phyloP scores from a whole-genome alignment of 345 rosid species.

The Adansonia digitata region DNA sequence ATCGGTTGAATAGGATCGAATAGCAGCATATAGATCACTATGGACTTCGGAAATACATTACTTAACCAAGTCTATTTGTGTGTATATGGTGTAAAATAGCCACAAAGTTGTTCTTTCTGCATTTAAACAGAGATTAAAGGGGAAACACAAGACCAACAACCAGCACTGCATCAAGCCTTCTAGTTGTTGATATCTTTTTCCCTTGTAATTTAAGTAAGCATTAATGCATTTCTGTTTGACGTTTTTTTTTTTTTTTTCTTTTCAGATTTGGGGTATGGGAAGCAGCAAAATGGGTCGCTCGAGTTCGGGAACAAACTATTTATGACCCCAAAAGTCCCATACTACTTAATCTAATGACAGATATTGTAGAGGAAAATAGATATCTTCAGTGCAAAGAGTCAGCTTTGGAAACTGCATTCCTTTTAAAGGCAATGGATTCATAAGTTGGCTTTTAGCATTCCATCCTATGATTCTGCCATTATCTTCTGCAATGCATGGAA shows the following conservation, averaged over 20 bases:
- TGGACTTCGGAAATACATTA: not conserved
- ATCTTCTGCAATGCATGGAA: not conserved
- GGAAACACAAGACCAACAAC: not conserved
- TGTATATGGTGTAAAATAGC: not conserved
- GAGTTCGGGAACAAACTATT: constrained; percentile 67
- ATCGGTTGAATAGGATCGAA: not conserved
- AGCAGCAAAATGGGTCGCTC: constrained; percentile 85
- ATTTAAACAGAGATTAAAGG: not conserved
- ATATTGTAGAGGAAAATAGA: constrained; percentile 84
- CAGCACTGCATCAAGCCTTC: not conserved
- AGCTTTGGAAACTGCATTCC: constrained; percentile 74
- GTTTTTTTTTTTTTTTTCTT: not conserved
- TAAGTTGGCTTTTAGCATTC: constrained; percentile 7
- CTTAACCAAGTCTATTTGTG: not conserved
- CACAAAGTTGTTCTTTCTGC: not conserved
- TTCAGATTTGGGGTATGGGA: constrained; percentile 95
- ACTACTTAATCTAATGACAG: constrained; percentile 64
- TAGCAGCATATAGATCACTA: not conserved
- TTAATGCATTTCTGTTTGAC: not conserved
- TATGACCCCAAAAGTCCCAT: constrained; percentile 61
- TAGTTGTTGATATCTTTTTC: not conserved
- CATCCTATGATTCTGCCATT: not conserved
- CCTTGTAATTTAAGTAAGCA: not conserved
- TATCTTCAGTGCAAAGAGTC: constrained; percentile 72
- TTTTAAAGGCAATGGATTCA: constrained; percentile 59